A percentile compares a stretch with the other conserved stretches of the same genome.
phyloP scores from a whole-genome alignment of 495 filamentous ascomycete species.

The Neurospora sublineolata region DNA sequence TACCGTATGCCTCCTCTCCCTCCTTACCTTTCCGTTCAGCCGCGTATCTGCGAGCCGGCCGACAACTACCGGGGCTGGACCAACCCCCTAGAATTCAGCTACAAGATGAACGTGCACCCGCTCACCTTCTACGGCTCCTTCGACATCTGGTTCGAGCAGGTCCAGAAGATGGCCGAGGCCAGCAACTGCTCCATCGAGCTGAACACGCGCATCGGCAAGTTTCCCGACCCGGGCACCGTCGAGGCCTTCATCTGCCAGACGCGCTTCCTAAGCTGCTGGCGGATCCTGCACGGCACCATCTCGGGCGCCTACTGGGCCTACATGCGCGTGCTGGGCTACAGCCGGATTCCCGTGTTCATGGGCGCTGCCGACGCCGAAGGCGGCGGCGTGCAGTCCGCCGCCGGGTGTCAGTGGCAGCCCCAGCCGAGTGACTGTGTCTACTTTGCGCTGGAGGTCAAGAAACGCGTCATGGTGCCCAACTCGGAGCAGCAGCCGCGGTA shows the following conservation, averaged over 20 bases:
- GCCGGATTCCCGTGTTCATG: constrained; percentile 8
- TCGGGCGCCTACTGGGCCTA: constrained; percentile 12
- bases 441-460: constrained; percentile 6
- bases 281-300: constrained; percentile 10
- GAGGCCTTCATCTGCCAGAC: constrained; percentile 9
- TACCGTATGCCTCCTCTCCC: constrained; percentile 2
- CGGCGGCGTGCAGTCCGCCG: background rate
- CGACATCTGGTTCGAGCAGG: constrained; percentile 6
- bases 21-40: background rate
- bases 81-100: constrained; percentile 4
- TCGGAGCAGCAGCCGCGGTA: background rate
- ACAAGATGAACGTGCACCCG: constrained; percentile 3
- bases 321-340: constrained; percentile 11
- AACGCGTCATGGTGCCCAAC: constrained; percentile 2
- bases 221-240: constrained; percentile 6
- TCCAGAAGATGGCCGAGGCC: constrained; percentile 11
- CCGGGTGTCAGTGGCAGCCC: constrained; percentile 7
- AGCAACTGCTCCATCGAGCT: constrained; percentile 6
- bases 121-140: constrained; percentile 4
- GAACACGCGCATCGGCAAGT: constrained; percentile 11
- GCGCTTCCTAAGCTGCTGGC: constrained; percentile 10
- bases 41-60: constrained; percentile 3
- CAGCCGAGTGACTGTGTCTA: constrained; percentile 8
- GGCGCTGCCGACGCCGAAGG: background rate
- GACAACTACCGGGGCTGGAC: background rate